Evolutionary conservation across 257 asterid genomes (phyloP).

Genomic region (Nicotiana otophora): DNA sequence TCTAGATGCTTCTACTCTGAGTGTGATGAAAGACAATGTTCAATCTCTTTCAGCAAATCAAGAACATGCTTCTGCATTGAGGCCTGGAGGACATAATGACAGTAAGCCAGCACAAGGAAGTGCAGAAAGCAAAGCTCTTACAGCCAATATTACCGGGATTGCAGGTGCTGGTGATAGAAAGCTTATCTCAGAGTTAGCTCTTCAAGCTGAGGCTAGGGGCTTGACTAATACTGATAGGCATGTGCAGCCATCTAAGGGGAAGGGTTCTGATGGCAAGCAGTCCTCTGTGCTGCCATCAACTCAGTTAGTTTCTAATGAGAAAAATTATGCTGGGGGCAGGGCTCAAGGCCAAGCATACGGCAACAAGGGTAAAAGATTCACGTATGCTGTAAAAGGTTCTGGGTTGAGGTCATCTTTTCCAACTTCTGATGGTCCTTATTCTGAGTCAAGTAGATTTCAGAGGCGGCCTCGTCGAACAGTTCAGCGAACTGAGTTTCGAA

Average conservation of each 20-base stretch:
- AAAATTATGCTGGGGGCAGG: constrained; percentile 35
- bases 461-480: constrained; percentile 69
- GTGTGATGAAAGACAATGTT: constrained; percentile 27
- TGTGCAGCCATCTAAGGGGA: constrained; percentile 30
- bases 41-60: constrained; percentile 29
- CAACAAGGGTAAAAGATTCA: constrained; percentile 60
- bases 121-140: constrained; percentile 15
- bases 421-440: constrained; percentile 29
- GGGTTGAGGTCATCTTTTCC: constrained; percentile 36
- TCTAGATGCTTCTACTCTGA: constrained; percentile 33
- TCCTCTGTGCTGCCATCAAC: constrained; percentile 28
- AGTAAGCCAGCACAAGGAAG: constrained; percentile 28
- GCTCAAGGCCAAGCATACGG: constrained; percentile 40
- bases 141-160: constrained; percentile 21
- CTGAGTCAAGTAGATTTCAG: constrained; percentile 57
- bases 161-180: constrained; percentile 33
- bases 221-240: constrained; percentile 29
- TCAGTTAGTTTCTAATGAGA: constrained; percentile 41
- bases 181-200: constrained; percentile 23
- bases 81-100: constrained; percentile 30
- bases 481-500: constrained; percentile 68
- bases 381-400: constrained; percentile 66
- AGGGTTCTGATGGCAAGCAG: constrained; percentile 37
- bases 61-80: constrained; percentile 36
- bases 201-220: constrained; percentile 38